These are phyloP conservation scores for Vigna unguiculata DNA, from an alignment of 306 rosid species.

Conservation along the genomic window DNA sequence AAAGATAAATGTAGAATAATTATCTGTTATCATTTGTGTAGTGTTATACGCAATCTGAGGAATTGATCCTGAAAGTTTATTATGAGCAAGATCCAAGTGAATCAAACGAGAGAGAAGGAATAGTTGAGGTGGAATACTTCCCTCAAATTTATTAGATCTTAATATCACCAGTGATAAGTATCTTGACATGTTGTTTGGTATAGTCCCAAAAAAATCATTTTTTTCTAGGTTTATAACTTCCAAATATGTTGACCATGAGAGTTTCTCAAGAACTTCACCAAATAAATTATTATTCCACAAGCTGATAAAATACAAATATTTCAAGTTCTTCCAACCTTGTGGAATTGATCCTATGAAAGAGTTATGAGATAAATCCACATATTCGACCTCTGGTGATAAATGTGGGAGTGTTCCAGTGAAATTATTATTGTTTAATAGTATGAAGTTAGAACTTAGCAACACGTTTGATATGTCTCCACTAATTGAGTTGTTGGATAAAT, in stretches of 20 bases:
- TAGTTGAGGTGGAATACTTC: background rate
- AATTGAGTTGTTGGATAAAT: constrained; percentile 3
- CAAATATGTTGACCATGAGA: background rate
- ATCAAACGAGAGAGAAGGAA: background rate
- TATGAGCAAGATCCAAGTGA: constrained; percentile 26
- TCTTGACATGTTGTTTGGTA: background rate
- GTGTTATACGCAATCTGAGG: background rate
- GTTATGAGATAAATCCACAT: background rate
- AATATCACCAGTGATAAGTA: background rate
- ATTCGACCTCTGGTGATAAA: background rate
- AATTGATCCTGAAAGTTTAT: constrained; percentile 14
- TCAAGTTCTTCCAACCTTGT: background rate
- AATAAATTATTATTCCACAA: constrained; percentile 3
- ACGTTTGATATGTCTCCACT: constrained; percentile 8
- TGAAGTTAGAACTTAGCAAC: fast-evolving
- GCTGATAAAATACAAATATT: fast-evolving
- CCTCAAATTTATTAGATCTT: background rate
- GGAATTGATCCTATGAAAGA: constrained; percentile 20
- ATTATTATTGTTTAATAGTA: background rate
- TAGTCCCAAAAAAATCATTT: constrained; percentile 16
- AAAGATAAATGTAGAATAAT: fast-evolving
- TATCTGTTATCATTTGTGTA: background rate
- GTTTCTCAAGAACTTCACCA: background rate
- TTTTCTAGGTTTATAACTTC: background rate
- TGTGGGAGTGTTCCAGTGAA: constrained; percentile 27